Base-by-base conservation (phyloP, 768 basidiomycete genomes). In the Cyclocybe aegerita region DNA sequence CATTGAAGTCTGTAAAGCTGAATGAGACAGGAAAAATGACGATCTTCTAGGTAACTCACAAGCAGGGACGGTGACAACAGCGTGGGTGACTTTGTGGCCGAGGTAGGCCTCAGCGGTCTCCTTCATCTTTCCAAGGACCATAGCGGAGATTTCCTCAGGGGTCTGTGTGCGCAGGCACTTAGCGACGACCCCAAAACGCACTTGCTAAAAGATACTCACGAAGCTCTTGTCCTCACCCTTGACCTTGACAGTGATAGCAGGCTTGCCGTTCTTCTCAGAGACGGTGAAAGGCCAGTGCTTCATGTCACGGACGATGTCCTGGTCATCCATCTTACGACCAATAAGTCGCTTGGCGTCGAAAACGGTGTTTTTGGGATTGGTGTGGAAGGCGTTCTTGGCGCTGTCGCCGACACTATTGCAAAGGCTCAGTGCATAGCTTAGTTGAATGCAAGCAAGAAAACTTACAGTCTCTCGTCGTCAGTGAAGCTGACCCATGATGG, bases 41-140 rank as follows among this genome's bases (percentile, higher is more conserved):
- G 41, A 10, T 17, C 1, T 23, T 2, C 4, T 15, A 29, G 32
- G 4, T n/a, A 0, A 71, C 86, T 55, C 53, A 89, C 88, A 97
- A 49, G 95, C 95, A 41, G 96, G 96, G 68, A 98, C 96, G 43
- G 96, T 98, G 67, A 98, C 92, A 43, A 98, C 95, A 52, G 96
- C 95, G 70, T 98, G 92, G 53, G 93, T 93, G 67, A 98, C 94
- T 70, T 91, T 89, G 64, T 93, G 82, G 62, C 94, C 94, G 52
- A 98, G 89, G 74, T 96, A 98, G 12, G 94, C 90, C 79, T 98
- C 96, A 50, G 96, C 96, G 23, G 93, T 98, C 78, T 98, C 96
- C 81, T 97, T 98, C 96, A 98, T 98, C 81, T 98, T 98, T 53
- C 70, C 76, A 48, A 98, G 77, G 61, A 98, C 81, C 96, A 98